Conservation (phyloP, 441 rosid genomes). For the Bocquillonia castaneifolia region DNA sequence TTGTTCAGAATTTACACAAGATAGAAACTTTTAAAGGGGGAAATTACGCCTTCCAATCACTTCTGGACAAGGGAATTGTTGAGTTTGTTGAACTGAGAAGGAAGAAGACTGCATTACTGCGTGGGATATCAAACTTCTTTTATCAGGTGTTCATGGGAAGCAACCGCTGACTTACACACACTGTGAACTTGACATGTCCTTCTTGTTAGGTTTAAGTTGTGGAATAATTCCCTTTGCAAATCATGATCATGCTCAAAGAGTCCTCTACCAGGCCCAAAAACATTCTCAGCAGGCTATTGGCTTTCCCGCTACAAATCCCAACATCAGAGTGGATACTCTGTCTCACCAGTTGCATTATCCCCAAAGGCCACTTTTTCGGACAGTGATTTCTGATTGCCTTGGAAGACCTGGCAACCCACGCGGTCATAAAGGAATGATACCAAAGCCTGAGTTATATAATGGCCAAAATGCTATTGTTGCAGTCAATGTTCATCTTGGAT, state of each 20-base stretch:
- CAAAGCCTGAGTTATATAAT: constrained; percentile 60
- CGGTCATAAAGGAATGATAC: constrained; percentile 33
- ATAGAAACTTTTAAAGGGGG: constrained; percentile 47
- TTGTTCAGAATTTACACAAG: constrained; percentile 60
- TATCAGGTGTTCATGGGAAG: constrained; percentile 37
- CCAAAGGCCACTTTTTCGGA: constrained; percentile 78
- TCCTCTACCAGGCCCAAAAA: constrained; percentile 85
- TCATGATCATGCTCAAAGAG: constrained; percentile 88
- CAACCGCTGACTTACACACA: constrained; percentile 51
- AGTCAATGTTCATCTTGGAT: constrained; percentile 87
- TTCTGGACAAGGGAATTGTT: constrained; percentile 62
- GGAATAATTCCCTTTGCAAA: constrained; percentile 85
- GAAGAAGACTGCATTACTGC: constrained; percentile 80
- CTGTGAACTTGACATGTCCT: constrained; percentile 83
- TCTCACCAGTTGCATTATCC: constrained; percentile 79
- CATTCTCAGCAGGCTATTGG: constrained; percentile 93
- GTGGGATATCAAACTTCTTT: constrained; percentile 58
- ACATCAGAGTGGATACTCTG: constrained; percentile 73
- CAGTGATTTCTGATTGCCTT: constrained; percentile 64
- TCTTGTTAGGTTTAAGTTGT: constrained; percentile 75
- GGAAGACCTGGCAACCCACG: constrained; percentile 41
- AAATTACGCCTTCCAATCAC: constrained; percentile 41
- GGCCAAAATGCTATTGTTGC: constrained; percentile 94
- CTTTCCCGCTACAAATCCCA: constrained; percentile 75
- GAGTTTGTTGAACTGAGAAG: constrained; percentile 76